These are phyloP conservation scores for Chaetomium fimeti DNA, from an alignment of 495 filamentous ascomycete species.

Conservation along the genomic window DNA sequence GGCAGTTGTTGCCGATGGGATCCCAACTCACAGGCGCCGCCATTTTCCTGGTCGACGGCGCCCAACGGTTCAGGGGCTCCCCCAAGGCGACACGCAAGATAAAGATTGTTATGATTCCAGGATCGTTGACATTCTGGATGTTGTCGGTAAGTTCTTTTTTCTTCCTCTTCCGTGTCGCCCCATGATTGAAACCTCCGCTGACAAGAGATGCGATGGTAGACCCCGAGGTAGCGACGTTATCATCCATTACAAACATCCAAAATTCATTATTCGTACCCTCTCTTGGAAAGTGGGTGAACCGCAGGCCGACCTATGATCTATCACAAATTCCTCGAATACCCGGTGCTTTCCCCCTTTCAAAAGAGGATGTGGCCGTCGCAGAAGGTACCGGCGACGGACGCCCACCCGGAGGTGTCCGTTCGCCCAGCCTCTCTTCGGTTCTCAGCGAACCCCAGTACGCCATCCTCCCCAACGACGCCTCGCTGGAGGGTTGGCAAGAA, in stretches of 20 bases:
- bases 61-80: conserved; percentile 1
- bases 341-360: conserved; percentile 30
- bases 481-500: conserved; percentile 64
- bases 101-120: conserved; percentile 51
- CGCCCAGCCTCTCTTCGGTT: conserved; percentile 46
- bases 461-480: conserved; percentile 61
- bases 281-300: conserved; percentile 64
- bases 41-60: conserved; percentile 10
- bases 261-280: conserved; percentile 76
- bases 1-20: background rate
- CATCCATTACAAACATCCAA: conserved; percentile 74
- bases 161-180: background rate
- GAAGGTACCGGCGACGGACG: conserved; percentile 16
- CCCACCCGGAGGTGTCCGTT: conserved; percentile 16
- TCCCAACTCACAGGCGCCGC: background rate
- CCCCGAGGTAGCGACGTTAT: conserved; percentile 70
- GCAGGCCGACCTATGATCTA: conserved; percentile 71
- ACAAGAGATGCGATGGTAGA: conserved; percentile 47
- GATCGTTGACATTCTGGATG: conserved; percentile 68
- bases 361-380: conserved; percentile 20
- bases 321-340: conserved; percentile 43
- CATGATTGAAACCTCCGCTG: background rate
- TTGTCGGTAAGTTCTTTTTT: conserved; percentile 56
- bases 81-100: conserved; percentile 25
- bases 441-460: conserved; percentile 53